Evolutionary conservation across 2,329 filamentous ascomycete species (phyloP), one percentile per base, ranked within the genome.

Genomic region (Fusarium oxysporum): DNA sequence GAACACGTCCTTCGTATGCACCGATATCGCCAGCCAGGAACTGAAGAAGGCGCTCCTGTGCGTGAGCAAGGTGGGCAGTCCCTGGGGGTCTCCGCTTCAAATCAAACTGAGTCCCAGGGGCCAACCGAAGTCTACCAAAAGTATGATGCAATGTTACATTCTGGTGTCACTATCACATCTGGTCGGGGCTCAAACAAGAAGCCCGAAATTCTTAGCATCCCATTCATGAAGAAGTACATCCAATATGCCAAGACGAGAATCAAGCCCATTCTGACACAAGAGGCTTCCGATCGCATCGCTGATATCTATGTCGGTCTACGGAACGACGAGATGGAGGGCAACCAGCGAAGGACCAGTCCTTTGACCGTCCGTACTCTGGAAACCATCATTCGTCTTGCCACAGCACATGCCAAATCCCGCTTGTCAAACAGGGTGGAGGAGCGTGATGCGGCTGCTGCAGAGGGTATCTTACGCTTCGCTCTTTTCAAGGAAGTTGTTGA

Each of bases 161-260:
- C 95, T 14, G 96, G 96, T 68, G 94, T 98, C 51, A 94, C 91
- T 11, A 83, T 94, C 21, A 94, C 92, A 8, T 87, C 91, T 17
- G 92, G 93, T 14, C 90, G 94, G 43, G 93, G 93, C 16, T 85
- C 92, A 32, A 90, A 90, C 76, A 93, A 93, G 81, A 92, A 92
- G 73, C 90, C 93, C 9, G 95, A 98, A 81, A 93, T 99, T 19
- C 86, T 99, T 60, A 97, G 93, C 83, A 98, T 99, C 68, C 93
- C 95, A 0, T 99, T 99, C 83, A 95, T 99, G 86, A 99, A 99
- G 86, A 99, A 99, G 84, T 99, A 98, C 82, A 97, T 99, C 50
- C 96, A 99, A 80, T 99, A 99, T 82, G 95, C 96, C 73, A 99
- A 99, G 85, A 93, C 90, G 40, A 88, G 96, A 79, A 89, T 97